These are phyloP conservation scores for Simplicillium aogashimaense DNA, from an alignment of 2,329 filamentous ascomycete species.

Conservation along the genomic window DNA sequence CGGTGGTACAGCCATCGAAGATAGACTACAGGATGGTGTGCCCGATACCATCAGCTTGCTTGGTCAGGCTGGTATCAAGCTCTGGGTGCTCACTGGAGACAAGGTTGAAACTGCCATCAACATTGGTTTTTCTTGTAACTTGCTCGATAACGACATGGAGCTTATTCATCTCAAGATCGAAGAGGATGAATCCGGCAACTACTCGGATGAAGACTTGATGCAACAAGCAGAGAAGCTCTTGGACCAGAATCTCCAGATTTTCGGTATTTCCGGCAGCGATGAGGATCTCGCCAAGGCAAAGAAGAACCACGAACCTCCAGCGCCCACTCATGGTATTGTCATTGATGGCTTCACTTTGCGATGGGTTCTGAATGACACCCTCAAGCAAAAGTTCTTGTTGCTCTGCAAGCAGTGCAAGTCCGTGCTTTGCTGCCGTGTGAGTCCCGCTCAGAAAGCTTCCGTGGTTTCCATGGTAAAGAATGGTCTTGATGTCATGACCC, in stretches of 20 bases:
- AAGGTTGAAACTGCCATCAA: conserved; percentile 99
- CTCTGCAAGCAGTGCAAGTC: conserved; percentile 96
- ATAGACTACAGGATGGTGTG: conserved; percentile 91
- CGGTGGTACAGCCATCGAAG: conserved; percentile 94
- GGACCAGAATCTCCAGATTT: conserved; percentile 60
- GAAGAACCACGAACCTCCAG: conserved; percentile 76
- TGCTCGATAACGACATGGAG: conserved; percentile 97
- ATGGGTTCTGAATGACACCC: conserved; percentile 68
- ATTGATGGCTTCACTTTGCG: conserved; percentile 93
- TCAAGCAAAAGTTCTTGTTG: conserved; percentile 88
- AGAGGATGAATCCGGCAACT: conserved; percentile 52
- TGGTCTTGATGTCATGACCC: conserved; percentile 89
- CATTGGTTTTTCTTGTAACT: conserved; percentile 97
- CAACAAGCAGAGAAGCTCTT: conserved; percentile 59
- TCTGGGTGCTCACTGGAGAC: conserved; percentile 97
- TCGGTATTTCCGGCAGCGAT: conserved; percentile 74
- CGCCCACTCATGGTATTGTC: conserved; percentile 81
- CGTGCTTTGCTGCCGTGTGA: conserved; percentile 94
- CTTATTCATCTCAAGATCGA: conserved; percentile 80
- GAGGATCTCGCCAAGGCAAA: conserved; percentile 73
- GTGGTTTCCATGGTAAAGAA: conserved; percentile 94
- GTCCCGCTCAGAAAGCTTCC: conserved; percentile 92
- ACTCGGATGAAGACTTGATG: conserved; percentile 37
- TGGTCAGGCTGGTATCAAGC: conserved; percentile 88
- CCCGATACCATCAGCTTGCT: conserved; percentile 90